Evolutionary conservation across 2,329 filamentous ascomycete genomes (phyloP), one percentile per base, ranked within the genome.

Genomic region (Hirsutella thompsonii): DNA sequence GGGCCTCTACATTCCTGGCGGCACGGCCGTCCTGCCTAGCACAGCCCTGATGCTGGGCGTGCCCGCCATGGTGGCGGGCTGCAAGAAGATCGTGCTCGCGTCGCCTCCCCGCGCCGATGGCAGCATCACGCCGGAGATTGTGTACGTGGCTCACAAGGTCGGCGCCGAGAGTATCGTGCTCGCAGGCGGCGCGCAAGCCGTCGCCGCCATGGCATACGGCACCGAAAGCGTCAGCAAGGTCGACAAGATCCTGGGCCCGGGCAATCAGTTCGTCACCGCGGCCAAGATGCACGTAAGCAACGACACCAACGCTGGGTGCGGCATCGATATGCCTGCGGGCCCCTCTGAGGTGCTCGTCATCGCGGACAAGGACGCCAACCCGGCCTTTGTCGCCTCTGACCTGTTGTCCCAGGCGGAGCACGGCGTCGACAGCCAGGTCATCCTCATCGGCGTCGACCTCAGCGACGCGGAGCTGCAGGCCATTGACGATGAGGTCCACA

Each of bases 241-340:
- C 8, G 92, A 98, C 71, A 98, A 98, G 76, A 95, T 98, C 52
- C 77, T 96, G 11, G 92, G 92, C 0, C 92, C 92, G 3, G 92
- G 92, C 29, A 98, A 98, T 64, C 92, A 96, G 62, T 98, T 96
- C 57, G 92, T 98, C 33, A 98, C 92, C 0, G 92, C 92, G 1
- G 92, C 86, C 40, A 98, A 98, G 75, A 98, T 98, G 92, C 74
- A 89, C 52, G 92, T 98, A 35, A 86, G 83, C 62, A 98, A 98
- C 61, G 92, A 98, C 59, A 96, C 92, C 36, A 93, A 88, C 45
- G 92, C 92, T 11, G 84, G 86, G 19, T 89, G 95, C 33, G 82
- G 87, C 61, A 98, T 98, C 54, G 92, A 98, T 58, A 98, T 98
- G 92, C 92, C 92, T 10, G 92, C 92, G 29, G 92, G 92, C 0